phyloP scores from a whole-genome alignment of 2,329 filamentous ascomycete genomes.

The Fusarium stilboides region DNA sequence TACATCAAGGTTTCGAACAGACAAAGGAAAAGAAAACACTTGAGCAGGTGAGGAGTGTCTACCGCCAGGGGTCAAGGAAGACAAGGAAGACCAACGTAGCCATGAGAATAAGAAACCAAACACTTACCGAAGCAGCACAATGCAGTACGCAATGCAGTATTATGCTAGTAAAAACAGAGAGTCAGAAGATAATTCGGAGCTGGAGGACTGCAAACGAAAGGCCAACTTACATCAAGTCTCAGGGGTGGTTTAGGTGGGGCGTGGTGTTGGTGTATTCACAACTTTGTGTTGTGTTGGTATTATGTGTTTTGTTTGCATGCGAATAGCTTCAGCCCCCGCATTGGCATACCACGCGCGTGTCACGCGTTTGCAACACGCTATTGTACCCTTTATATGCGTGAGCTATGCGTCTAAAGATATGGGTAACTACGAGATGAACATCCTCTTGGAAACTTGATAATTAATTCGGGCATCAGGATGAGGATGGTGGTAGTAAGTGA shows the following conservation, averaged over 20 bases:
- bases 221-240: constrained; percentile 3
- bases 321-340: not conserved
- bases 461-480: constrained; percentile 16
- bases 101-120: no score
- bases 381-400: constrained; percentile 1
- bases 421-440: not conserved
- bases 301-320: not conserved
- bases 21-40: no score
- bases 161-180: no score
- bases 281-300: no score
- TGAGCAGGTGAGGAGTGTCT: no score
- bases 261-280: not conserved
- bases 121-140: no score
- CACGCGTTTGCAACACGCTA: not conserved
- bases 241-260: not conserved
- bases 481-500: constrained; percentile 6
- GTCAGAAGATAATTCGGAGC: not conserved
- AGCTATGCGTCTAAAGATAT: constrained; percentile 11
- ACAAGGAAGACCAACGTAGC: no score
- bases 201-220: not conserved
- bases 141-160: no score
- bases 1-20: no score
- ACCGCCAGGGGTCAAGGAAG: no score
- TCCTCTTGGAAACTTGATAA: constrained; percentile 14
- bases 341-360: not conserved